A percentile compares a stretch with the other conserved stretches of the same genome.
These are phyloP conservation scores for Candida sakaeoensis DNA, from an alignment of 805 yeast genomes.

Conservation along the genomic window DNA sequence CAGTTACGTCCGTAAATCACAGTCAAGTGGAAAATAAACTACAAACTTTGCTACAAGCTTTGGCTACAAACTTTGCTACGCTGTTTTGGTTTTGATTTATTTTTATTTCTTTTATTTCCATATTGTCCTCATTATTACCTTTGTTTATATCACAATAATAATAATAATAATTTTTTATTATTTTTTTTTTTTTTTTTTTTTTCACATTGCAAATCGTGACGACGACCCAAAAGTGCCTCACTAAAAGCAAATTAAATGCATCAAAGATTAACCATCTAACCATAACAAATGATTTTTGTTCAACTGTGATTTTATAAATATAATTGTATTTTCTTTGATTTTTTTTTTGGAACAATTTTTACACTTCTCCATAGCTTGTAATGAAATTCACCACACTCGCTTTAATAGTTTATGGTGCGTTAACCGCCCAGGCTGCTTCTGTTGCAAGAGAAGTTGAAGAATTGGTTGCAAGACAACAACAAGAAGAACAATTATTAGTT, in stretches of 20 bases:
- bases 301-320: neutral
- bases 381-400: conserved; percentile 1
- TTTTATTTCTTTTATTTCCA: too few species aligned
- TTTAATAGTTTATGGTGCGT: neutral
- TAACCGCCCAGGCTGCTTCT: neutral
- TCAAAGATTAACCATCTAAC: neutral
- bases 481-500: neutral
- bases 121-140: too few species aligned
- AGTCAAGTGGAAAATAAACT: too few species aligned
- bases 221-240: neutral
- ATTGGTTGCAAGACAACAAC: neutral
- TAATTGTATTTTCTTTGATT: neutral
- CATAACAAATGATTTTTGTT: neutral
- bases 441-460: neutral
- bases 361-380: neutral
- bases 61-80: too few species aligned
- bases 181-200: too few species aligned
- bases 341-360: neutral
- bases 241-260: neutral
- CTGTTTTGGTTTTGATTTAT: too few species aligned
- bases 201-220: neutral
- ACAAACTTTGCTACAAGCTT: too few species aligned
- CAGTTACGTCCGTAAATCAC: too few species aligned
- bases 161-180: too few species aligned
- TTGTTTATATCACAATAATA: too few species aligned